Percentiles rank a stretch among this genome's conserved stretches.
Conservation (phyloP, 306 rosid genomes). For the Rosa rugosa region DNA sequence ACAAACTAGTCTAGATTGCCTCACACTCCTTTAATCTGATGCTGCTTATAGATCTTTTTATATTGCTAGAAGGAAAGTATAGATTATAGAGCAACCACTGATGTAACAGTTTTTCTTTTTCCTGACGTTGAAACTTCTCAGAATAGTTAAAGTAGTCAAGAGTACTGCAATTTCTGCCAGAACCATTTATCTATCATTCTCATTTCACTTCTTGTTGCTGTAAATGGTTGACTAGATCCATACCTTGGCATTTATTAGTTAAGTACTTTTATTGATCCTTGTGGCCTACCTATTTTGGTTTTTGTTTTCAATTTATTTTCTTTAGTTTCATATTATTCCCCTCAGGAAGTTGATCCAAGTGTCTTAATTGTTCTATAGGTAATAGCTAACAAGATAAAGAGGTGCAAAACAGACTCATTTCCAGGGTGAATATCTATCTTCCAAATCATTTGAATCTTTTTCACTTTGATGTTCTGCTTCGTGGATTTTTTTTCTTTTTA, state of each 20-base stretch:
- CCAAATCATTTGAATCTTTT: conserved; percentile 25
- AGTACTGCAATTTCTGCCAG: neutral
- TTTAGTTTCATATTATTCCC: conserved; percentile 20
- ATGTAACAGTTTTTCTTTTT: neutral
- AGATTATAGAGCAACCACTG: neutral
- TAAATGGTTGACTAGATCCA: neutral
- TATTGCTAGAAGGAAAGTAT: neutral
- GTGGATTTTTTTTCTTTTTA: conserved; percentile 3
- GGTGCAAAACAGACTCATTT: conserved; percentile 95
- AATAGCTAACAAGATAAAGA: conserved; percentile 88
- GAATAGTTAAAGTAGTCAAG: conserved; percentile 1
- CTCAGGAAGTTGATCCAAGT: conserved; percentile 35
- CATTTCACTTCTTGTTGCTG: neutral
- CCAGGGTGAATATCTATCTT: conserved; percentile 57
- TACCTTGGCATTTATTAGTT: neutral
- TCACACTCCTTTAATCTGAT: neutral
- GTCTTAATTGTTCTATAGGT: conserved; percentile 53
- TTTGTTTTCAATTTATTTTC: neutral
- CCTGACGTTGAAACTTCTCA: neutral
- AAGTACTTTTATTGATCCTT: neutral
- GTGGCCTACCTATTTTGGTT: conserved; percentile 8
- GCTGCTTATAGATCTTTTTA: neutral
- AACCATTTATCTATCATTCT: neutral
- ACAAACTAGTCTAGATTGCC: neutral
- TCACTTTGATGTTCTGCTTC: conserved; percentile 20